Evolutionary conservation across 2,329 filamentous ascomycete species (phyloP).

Genomic region (Penicillium freii): DNA sequence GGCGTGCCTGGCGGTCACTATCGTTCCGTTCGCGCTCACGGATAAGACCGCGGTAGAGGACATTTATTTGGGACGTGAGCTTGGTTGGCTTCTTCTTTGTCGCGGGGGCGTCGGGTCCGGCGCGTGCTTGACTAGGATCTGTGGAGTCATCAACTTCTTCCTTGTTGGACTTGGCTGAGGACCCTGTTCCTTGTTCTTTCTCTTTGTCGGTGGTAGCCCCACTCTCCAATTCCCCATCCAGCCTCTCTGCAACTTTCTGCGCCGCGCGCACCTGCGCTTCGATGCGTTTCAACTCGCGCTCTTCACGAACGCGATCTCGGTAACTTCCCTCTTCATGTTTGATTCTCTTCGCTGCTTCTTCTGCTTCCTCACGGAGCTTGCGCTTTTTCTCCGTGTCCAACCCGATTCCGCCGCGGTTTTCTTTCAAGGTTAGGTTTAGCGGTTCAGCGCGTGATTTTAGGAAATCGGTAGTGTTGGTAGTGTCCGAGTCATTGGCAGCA

Average conservation of each 20-base stretch:
- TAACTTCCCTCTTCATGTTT: slow-evolving; percentile 70
- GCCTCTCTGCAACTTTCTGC: slow-evolving; percentile 76
- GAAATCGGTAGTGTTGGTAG: slow-evolving; percentile 8
- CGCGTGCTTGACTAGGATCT: slow-evolving; percentile 6
- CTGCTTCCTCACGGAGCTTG: slow-evolving; percentile 64
- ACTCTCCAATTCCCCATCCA: slow-evolving; percentile 58
- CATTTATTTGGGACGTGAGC: slow-evolving; percentile 65
- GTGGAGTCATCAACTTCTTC: slow-evolving; percentile 21
- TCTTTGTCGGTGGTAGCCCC: slow-evolving; percentile 18
- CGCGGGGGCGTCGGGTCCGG: neutral
- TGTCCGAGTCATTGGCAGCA: slow-evolving; percentile 26
- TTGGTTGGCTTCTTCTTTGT: slow-evolving; percentile 33
- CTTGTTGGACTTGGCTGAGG: neutral
- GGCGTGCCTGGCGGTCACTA: slow-evolving; percentile 31
- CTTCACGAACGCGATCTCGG: slow-evolving; percentile 66
- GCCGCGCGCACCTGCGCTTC: slow-evolving; percentile 73
- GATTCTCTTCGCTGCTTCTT: slow-evolving; percentile 57
- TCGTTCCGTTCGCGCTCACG: slow-evolving; percentile 65
- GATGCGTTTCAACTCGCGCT: slow-evolving; percentile 65
- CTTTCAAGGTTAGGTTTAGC: slow-evolving; percentile 72
- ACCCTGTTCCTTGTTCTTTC: slow-evolving; percentile 2
- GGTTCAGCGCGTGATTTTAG: slow-evolving; percentile 63
- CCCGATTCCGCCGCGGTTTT: slow-evolving; percentile 78
- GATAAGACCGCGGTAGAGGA: slow-evolving; percentile 77
- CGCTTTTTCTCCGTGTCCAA: slow-evolving; percentile 80